Evolutionary conservation across 2,329 filamentous ascomycete species (phyloP), one percentile per base, ranked within the genome.

Genomic region (Aspergillus sp.): DNA sequence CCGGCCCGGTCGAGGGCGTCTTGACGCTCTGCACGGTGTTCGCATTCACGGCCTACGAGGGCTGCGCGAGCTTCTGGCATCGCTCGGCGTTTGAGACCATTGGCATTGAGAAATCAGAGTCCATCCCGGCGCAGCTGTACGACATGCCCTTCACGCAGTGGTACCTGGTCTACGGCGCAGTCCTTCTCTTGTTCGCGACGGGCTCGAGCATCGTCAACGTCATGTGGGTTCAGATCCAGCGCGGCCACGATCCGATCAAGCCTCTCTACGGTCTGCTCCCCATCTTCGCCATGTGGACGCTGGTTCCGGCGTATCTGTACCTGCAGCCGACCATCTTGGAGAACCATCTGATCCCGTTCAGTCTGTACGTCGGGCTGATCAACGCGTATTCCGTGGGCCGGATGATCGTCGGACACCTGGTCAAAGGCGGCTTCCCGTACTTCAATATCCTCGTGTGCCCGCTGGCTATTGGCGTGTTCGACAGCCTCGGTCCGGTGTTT

Each of bases 311-410:
- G 17, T 98, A 96, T 61, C 71, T 96, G 36, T 78, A 75, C 51
- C 75, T 96, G 44, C 85, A 95, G 57, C 89, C 88, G 4, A 66
- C 74, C 41, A 93, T 96, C 51, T 73, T 93, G 41, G 68, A 81
- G 58, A 69, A 80, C 53, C 86, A 96, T 55, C 70, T 95, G 6
- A 75, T 98, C 12, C 88, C 91, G 1, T 96, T 98, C 59, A 71
- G 81, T 43, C 71, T 96, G 56, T 95, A 91, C 56, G 81, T 82
- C 26, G 88, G 88, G 34, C 67, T 96, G 36, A 72, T 94, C 54
- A 96, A 96, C 56, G 88, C 91, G 40, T 96, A 95, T 67, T 84
- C 82, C 32, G 89, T 96, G 36, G 89, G 89, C 5, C 82, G 88
- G 58, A 95, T 96, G 68, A 96, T 96, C 62, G 86, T 85, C 26